Percentiles rank a stretch among this genome's conserved stretches.
These are phyloP conservation scores for Angophora floribunda DNA, from an alignment of 345 rosid species.

Conservation along the genomic window DNA sequence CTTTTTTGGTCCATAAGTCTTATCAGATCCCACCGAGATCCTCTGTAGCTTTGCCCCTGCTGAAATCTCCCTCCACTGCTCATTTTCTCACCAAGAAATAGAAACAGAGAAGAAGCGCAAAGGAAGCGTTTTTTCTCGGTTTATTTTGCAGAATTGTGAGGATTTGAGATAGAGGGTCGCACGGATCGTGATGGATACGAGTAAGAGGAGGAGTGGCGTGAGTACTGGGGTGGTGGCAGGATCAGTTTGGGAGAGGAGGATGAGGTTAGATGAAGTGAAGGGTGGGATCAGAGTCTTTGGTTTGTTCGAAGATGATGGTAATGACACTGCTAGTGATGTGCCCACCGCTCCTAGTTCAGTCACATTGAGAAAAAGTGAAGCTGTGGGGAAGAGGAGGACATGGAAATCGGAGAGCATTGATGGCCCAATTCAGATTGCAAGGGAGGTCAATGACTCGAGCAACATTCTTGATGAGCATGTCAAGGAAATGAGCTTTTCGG, in stretches of 20 bases:
- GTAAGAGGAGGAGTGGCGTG: constrained; percentile 32
- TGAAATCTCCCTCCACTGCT: background rate
- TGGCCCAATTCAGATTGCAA: constrained; percentile 32
- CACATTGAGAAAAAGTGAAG: constrained; percentile 12
- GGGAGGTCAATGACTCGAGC: constrained; percentile 10
- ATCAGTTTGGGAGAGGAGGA: constrained; percentile 83
- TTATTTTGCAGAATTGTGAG: background rate
- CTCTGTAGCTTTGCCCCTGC: background rate
- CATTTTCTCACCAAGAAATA: background rate
- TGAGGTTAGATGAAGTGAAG: constrained; percentile 56
- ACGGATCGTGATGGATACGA: background rate
- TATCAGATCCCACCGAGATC: background rate
- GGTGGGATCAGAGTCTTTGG: constrained; percentile 53
- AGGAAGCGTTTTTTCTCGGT: background rate
- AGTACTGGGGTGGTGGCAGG: constrained; percentile 35
- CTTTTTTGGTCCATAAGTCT: background rate
- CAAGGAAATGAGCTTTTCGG: constrained; percentile 4
- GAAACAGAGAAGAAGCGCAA: background rate
- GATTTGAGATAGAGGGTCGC: background rate
- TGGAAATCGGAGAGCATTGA: constrained; percentile 46
- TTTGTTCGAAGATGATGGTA: constrained; percentile 11
- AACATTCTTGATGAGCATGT: constrained; percentile 1
- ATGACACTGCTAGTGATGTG: background rate
- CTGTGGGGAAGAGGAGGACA: constrained; percentile 46
- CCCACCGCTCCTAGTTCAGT: background rate